Evolutionary conservation across 352 stramenopile species (phyloP).

Genomic region (Plasmopara halstedii): DNA sequence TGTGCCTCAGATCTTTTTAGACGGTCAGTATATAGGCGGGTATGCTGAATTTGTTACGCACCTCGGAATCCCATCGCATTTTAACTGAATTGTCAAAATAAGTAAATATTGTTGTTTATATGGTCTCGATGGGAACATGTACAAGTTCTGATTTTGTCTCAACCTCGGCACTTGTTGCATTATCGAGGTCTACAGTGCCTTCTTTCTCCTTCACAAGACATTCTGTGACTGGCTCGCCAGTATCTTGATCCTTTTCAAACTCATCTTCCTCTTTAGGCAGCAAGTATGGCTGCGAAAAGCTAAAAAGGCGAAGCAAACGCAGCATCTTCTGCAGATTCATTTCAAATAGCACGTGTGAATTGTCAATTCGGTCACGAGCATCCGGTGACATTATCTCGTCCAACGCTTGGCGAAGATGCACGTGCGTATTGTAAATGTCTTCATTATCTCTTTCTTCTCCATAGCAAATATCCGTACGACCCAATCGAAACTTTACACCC

Average conservation of each 20-base stretch:
- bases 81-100: slow-evolving; percentile 35
- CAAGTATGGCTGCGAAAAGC: slow-evolving; percentile 46
- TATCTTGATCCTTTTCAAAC: background rate
- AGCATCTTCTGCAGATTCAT: slow-evolving; percentile 64
- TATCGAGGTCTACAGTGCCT: too few species aligned
- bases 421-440: slow-evolving; percentile 54
- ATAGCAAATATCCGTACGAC: slow-evolving; percentile 25
- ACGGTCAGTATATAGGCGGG: slow-evolving; percentile 70
- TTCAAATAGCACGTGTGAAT: slow-evolving; percentile 79
- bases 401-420: slow-evolving; percentile 56
- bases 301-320: slow-evolving; percentile 60
- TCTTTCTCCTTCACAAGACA: slow-evolving; percentile 11
- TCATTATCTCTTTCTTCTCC: slow-evolving; percentile 14
- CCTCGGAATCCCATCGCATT: slow-evolving; percentile 53
- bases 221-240: slow-evolving; percentile 3
- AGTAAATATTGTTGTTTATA: too few species aligned
- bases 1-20: slow-evolving; percentile 74
- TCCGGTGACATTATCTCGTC: slow-evolving; percentile 59
- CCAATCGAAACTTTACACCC: slow-evolving; percentile 65
- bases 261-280: slow-evolving; percentile 3
- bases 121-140: too few species aligned
- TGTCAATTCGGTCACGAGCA: slow-evolving; percentile 63
- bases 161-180: slow-evolving; percentile 2
- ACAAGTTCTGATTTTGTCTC: slow-evolving; percentile 8
- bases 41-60: slow-evolving; percentile 67